Evolutionary conservation across 352 stramenopile species (phyloP).

Genomic region (Pythium folliculosum): DNA sequence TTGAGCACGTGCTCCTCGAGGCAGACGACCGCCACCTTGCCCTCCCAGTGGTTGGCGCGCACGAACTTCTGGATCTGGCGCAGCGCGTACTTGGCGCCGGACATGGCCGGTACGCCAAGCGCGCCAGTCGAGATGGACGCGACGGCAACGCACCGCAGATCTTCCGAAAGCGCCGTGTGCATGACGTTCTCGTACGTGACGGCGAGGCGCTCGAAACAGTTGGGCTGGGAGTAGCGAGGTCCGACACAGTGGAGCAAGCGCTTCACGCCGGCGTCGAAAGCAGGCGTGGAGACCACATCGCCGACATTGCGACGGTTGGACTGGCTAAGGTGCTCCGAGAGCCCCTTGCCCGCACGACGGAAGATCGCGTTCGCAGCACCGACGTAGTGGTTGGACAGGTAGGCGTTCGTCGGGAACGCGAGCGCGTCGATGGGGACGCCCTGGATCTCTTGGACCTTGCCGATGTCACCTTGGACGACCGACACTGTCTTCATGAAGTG

Average conservation of each 20-base stretch:
- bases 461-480: slow-evolving; percentile 30
- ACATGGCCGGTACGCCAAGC: slow-evolving; percentile 35
- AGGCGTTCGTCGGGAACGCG: slow-evolving; percentile 39
- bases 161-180: slow-evolving; percentile 24
- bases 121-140: slow-evolving; percentile 39
- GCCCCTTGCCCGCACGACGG: slow-evolving; percentile 30
- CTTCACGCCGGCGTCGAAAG: slow-evolving; percentile 50
- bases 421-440: slow-evolving; percentile 25
- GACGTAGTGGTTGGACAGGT: slow-evolving; percentile 31
- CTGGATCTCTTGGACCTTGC: slow-evolving; percentile 27
- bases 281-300: slow-evolving; percentile 43
- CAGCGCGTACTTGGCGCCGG: slow-evolving; percentile 43
- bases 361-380: slow-evolving; percentile 34
- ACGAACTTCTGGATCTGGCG: slow-evolving; percentile 56
- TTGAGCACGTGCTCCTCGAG: slow-evolving; percentile 42
- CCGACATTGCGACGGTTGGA: slow-evolving; percentile 30
- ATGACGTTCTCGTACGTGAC: slow-evolving; percentile 37
- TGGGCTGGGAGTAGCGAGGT: slow-evolving; percentile 36
- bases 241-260: slow-evolving; percentile 65
- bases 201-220: slow-evolving; percentile 26
- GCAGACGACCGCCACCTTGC: slow-evolving; percentile 55
- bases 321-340: slow-evolving; percentile 16
- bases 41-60: slow-evolving; percentile 45
- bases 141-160: slow-evolving; percentile 31
- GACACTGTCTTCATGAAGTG: slow-evolving; percentile 28